phyloP scores from a whole-genome alignment of 73 alveolate species.

The Paramecium octaurelia region DNA sequence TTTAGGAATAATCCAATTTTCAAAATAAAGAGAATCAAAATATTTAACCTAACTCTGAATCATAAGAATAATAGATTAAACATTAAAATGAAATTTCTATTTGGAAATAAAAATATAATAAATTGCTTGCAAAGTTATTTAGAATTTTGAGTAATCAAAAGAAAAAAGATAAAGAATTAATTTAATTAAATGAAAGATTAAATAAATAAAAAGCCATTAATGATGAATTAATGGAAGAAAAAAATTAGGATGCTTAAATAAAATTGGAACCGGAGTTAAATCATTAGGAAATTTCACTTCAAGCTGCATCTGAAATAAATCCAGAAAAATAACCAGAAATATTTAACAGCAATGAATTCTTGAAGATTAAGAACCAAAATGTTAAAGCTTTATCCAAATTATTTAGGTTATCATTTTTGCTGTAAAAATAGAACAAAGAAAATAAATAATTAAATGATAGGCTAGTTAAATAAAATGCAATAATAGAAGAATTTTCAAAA shows the following conservation, averaged over 20 bases:
- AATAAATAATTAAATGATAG: neutral
- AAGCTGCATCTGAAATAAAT: neutral
- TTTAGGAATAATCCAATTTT: neutral
- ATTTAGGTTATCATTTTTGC: neutral
- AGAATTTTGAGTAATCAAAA: neutral
- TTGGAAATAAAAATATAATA: neutral
- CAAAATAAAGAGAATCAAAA: neutral
- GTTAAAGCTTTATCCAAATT: neutral
- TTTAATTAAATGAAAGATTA: neutral
- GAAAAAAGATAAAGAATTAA: neutral
- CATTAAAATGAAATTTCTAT: neutral
- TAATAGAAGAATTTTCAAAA: neutral
- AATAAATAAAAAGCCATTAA: neutral
- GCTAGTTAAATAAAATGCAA: neutral
- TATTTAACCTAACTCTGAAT: neutral
- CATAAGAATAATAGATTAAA: neutral
- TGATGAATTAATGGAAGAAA: neutral
- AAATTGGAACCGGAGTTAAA: neutral
- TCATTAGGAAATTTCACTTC: neutral
- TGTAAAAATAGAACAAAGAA: neutral
- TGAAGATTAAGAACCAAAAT: neutral
- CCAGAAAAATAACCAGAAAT: neutral
- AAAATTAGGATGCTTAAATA: neutral
- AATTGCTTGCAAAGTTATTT: neutral
- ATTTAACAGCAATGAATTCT: neutral